Conservation (phyloP, 176 grass and related monocot genomes). For the barley (Hordeum vulgare) region DNA sequence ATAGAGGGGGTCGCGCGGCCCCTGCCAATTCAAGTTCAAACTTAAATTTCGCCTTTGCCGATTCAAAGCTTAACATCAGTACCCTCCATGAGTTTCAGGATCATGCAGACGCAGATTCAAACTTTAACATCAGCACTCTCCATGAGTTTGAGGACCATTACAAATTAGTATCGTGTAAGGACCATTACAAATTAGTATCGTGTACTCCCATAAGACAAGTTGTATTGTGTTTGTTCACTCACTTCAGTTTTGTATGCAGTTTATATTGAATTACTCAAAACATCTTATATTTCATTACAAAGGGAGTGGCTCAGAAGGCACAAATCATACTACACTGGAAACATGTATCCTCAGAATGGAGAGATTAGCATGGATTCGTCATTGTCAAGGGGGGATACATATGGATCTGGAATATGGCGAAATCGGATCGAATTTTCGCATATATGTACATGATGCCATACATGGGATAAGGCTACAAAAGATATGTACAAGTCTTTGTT, state of each 20-base stretch:
- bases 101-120: not conserved
- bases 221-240: too few species aligned
- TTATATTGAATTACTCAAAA: too few species aligned
- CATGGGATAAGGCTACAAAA: constrained; percentile 11
- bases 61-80: too few species aligned
- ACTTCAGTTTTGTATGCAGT: too few species aligned
- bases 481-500: constrained; percentile 27
- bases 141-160: not conserved
- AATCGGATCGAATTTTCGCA: not conserved
- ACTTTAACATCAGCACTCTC: not conserved
- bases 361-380: not conserved
- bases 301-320: not conserved
- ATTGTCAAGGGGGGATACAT: not conserved
- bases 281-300: too few species aligned
- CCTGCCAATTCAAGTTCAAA: too few species aligned
- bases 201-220: too few species aligned
- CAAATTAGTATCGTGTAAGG: too few species aligned
- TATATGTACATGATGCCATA: constrained; percentile 23
- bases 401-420: not conserved
- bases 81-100: too few species aligned
- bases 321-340: not conserved
- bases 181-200: too few species aligned
- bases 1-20: constrained; percentile 23
- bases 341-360: too few species aligned
- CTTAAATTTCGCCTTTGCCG: too few species aligned